These are phyloP conservation scores for Spergularia azorica DNA, from an alignment of 179 eudicot species.

Conservation along the genomic window DNA sequence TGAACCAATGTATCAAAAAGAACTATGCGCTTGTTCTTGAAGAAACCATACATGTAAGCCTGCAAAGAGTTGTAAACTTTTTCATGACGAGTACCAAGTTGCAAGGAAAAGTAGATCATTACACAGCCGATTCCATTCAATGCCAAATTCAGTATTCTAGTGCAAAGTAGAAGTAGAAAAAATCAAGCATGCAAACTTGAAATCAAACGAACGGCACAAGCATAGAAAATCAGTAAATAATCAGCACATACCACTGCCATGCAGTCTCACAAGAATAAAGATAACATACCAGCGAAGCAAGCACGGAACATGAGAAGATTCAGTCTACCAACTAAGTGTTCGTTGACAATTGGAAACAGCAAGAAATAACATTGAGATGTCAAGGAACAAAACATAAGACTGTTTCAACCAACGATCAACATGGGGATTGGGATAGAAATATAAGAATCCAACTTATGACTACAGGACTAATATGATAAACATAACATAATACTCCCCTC, in stretches of 20 bases:
- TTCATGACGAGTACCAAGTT: background rate
- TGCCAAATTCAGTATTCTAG: background rate
- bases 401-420: background rate
- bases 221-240: background rate
- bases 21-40: slow-evolving; percentile 96
- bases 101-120: background rate
- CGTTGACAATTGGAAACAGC: background rate
- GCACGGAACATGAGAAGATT: background rate
- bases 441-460: background rate
- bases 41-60: slow-evolving; percentile 99
- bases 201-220: background rate
- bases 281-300: background rate
- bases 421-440: background rate
- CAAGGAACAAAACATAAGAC: background rate
- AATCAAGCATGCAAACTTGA: background rate
- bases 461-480: background rate
- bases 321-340: background rate
- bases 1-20: slow-evolving; percentile 91
- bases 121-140: background rate
- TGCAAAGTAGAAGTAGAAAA: background rate
- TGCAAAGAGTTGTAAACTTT: slow-evolving; percentile 37
- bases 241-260: background rate
- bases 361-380: background rate
- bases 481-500: background rate
- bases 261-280: background rate